These are phyloP conservation scores for Chrysanthemum lavandulifolium DNA, from an alignment of 129 eudicot genomes.

Conservation along the genomic window DNA sequence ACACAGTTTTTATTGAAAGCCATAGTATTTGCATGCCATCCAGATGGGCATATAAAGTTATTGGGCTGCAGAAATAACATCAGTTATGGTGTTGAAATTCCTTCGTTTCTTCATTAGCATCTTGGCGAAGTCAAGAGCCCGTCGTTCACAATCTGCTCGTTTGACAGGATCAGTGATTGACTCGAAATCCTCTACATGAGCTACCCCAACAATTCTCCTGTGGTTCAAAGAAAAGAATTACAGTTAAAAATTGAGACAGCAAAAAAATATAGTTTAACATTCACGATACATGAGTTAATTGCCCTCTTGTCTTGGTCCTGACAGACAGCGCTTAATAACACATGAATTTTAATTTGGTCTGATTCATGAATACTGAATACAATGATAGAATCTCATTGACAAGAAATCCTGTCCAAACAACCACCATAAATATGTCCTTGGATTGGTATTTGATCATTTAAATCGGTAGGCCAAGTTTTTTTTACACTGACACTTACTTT, in stretches of 20 bases:
- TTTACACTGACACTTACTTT: background rate
- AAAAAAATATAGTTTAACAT: too few relatives aligned
- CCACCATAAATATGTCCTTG: background rate
- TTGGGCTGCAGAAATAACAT: constrained; percentile 62
- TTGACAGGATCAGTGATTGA: constrained; percentile 55
- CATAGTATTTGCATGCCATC: constrained; percentile 14
- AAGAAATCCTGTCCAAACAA: background rate
- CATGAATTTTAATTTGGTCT: background rate
- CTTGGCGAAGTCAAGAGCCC: constrained; percentile 78
- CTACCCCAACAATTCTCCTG: constrained; percentile 97
- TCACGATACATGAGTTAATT: too few relatives aligned
- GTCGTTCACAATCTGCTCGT: constrained; percentile 83
- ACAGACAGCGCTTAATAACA: too few relatives aligned
- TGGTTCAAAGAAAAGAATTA: constrained; percentile 16
- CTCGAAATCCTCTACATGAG: constrained; percentile 96
- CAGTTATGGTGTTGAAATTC: constrained; percentile 47
- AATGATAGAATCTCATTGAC: background rate
- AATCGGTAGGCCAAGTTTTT: background rate
- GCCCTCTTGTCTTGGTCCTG: too few relatives aligned
- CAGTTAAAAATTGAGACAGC: too few relatives aligned
- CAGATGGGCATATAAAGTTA: constrained; percentile 22
- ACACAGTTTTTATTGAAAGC: constrained; percentile 9
- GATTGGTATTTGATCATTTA: background rate
- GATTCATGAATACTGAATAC: background rate
- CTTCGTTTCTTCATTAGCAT: constrained; percentile 68